phyloP scores from a whole-genome alignment of 495 filamentous ascomycete species.

The Hypoxylon subgilvum region DNA sequence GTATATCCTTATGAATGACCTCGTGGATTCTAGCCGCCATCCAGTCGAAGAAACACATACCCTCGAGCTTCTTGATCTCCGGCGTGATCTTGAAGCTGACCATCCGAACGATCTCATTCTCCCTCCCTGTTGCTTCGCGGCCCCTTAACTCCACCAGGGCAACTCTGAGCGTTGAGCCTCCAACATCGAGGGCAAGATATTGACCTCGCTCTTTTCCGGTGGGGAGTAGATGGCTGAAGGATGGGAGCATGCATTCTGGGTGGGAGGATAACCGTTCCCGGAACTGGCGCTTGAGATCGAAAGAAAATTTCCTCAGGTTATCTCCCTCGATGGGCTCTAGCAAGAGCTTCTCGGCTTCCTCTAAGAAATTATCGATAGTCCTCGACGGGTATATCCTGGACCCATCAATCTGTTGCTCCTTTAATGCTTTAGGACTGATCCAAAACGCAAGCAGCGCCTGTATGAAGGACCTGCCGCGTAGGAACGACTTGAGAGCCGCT shows the following conservation, averaged over 20 bases:
- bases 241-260: conserved; percentile 62
- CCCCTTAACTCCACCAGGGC: conserved; percentile 76
- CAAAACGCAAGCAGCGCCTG: conserved; percentile 58
- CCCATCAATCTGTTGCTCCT: conserved; percentile 43
- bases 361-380: conserved; percentile 41
- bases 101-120: conserved; percentile 53
- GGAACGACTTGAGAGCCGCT: conserved; percentile 55
- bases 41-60: conserved; percentile 74
- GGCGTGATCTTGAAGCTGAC: conserved; percentile 58
- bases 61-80: conserved; percentile 51
- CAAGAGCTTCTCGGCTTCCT: conserved; percentile 46
- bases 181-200: conserved; percentile 66
- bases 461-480: conserved; percentile 59
- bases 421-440: conserved; percentile 49
- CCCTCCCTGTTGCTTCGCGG: conserved; percentile 42
- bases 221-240: conserved; percentile 75
- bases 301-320: conserved; percentile 48
- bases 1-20: conserved; percentile 48
- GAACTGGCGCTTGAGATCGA: conserved; percentile 55
- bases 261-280: conserved; percentile 52
- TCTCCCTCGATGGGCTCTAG: conserved; percentile 46
- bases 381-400: conserved; percentile 29
- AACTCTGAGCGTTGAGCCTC: conserved; percentile 81
- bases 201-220: conserved; percentile 72
- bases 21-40: conserved; percentile 77